Evolutionary conservation across 1,284 basidiomycete species (phyloP).

Genomic region (Tremellales sp.): DNA sequence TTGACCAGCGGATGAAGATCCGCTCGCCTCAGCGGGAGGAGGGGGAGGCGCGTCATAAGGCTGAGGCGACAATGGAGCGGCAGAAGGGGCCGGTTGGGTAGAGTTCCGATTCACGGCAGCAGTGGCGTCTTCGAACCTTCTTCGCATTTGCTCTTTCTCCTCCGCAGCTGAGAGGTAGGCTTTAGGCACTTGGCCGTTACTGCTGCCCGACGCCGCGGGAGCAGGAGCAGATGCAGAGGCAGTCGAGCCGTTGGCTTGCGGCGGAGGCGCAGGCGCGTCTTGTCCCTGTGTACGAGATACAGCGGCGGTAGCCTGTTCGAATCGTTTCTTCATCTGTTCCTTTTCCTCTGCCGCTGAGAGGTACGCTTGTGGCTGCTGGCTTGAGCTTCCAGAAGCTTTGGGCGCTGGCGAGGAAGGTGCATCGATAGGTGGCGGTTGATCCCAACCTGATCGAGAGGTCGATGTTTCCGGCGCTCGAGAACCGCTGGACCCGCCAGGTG

Average conservation of each 20-base stretch:
- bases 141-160: slow-evolving; percentile 35
- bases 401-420: not conserved
- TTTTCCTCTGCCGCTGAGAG: slow-evolving; percentile 37
- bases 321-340: slow-evolving; percentile 31
- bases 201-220: not conserved
- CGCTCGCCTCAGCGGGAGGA: too few species aligned
- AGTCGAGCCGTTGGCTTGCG: not conserved
- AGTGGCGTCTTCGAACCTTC: slow-evolving; percentile 30
- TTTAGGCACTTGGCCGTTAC: too few species aligned
- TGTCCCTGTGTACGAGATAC: slow-evolving; percentile 11
- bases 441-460: slow-evolving; percentile 1
- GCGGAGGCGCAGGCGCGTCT: not conserved
- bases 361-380: too few species aligned
- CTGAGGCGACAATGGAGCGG: too few species aligned
- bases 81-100: too few species aligned
- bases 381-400: not conserved
- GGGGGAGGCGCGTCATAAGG: too few species aligned
- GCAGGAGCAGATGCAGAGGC: not conserved
- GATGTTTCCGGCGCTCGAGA: not conserved
- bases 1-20: too few species aligned
- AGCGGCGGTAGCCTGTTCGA: slow-evolving; percentile 27
- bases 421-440: not conserved
- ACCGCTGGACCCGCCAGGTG: not conserved
- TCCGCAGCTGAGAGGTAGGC: slow-evolving; percentile 21
- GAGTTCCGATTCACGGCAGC: too few species aligned